Evolutionary conservation across 345 rosid genomes (phyloP).

Genomic region (Salix suchowensis): DNA sequence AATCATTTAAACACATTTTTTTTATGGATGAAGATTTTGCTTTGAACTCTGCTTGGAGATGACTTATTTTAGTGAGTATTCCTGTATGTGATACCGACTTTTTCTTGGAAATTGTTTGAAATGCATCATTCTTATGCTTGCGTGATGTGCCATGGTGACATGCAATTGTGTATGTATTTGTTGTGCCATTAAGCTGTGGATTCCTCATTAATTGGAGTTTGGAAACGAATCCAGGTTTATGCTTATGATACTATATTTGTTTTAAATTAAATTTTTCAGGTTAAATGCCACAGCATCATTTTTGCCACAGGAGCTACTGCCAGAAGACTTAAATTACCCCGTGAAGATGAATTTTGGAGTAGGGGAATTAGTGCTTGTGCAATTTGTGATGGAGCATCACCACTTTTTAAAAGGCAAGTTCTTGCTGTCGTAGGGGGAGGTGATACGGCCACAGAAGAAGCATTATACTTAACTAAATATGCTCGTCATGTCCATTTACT

Average conservation of each 20-base stretch:
- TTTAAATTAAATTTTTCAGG: constrained; percentile 38
- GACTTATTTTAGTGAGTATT: not conserved
- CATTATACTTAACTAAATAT: constrained; percentile 84
- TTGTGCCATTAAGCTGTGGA: not conserved
- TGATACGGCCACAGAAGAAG: constrained; percentile 98
- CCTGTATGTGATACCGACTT: not conserved
- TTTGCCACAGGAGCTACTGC: constrained; percentile 97
- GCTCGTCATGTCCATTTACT: constrained; percentile 98
- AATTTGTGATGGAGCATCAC: constrained; percentile 97
- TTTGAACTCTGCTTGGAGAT: not conserved
- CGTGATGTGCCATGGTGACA: not conserved
- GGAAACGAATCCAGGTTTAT: not conserved
- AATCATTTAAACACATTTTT: not conserved
- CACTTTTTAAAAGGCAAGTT: constrained; percentile 88
- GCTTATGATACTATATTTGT: not conserved
- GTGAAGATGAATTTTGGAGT: constrained; percentile 98
- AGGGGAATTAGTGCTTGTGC: constrained; percentile 99
- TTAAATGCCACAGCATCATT: constrained; percentile 74
- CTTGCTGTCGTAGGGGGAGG: constrained; percentile 99
- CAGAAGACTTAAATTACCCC: constrained; percentile 68
- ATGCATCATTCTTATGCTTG: not conserved
- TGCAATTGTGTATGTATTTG: not conserved
- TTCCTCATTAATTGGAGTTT: not conserved
- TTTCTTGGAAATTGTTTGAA: not conserved
- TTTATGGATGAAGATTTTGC: not conserved